phyloP scores from a whole-genome alignment of 306 rosid species.

The Cucurbita ficifolia region DNA sequence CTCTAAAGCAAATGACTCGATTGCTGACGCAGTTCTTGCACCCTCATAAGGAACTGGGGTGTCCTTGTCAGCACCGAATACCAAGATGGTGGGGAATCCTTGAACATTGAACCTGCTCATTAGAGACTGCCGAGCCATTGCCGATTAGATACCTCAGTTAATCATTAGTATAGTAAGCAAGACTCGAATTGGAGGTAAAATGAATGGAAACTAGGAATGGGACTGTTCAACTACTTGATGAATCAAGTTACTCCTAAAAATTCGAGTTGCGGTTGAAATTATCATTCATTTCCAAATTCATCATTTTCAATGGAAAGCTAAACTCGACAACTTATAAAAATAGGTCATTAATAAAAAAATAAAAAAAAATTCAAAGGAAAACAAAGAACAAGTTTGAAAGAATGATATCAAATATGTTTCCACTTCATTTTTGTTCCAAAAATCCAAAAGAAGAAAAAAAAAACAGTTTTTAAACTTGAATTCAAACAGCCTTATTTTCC shows the following conservation, averaged over 20 bases:
- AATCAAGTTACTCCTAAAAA: neutral
- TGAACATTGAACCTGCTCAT: constrained; percentile 93
- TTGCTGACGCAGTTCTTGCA: constrained; percentile 68
- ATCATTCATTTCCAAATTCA: neutral
- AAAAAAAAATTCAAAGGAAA: neutral
- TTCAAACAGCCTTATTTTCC: neutral
- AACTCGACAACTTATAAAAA: neutral
- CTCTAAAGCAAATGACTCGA: constrained; percentile 77
- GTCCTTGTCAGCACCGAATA: constrained; percentile 93
- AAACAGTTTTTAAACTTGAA: neutral
- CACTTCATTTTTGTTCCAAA: neutral
- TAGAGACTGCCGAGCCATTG: constrained; percentile 44
- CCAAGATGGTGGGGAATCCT: constrained; percentile 94
- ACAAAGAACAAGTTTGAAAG: neutral
- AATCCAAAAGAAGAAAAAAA: neutral
- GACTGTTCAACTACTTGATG: neutral
- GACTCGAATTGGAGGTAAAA: neutral
- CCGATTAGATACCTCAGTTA: neutral
- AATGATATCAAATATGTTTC: neutral
- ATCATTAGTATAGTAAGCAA: neutral
- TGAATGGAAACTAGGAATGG: neutral
- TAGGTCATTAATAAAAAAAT: neutral
- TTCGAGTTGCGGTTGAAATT: neutral
- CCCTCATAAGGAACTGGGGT: constrained; percentile 83
- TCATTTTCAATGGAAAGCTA: neutral